Evolutionary conservation across 2,329 filamentous ascomycete genomes (phyloP).

Genomic region (Colletotrichum sp.): DNA sequence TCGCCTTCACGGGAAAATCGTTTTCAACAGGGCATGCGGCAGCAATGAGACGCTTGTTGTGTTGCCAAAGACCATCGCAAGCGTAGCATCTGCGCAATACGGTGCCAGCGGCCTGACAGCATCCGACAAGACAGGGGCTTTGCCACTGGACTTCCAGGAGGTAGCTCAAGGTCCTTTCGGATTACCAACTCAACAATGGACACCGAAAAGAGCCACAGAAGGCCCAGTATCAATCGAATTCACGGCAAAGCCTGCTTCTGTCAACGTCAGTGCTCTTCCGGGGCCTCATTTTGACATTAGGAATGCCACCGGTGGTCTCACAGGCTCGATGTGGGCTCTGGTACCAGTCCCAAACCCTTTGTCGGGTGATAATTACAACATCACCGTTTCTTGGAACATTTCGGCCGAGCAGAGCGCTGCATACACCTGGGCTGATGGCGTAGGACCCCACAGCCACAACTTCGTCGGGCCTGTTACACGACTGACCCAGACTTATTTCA

Average conservation of each 20-base stretch:
- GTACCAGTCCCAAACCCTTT: background rate
- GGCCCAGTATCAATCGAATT: background rate
- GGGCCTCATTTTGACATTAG: constrained; percentile 1
- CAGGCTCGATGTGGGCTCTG: background rate
- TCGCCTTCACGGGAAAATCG: background rate
- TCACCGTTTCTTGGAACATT: background rate
- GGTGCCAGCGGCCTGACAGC: background rate
- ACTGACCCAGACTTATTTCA: background rate
- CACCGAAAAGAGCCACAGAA: background rate
- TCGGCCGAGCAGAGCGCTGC: background rate
- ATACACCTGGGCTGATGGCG: background rate
- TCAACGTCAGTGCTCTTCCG: background rate
- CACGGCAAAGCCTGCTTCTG: background rate
- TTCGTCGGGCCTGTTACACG: background rate
- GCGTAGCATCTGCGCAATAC: background rate
- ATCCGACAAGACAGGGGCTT: background rate
- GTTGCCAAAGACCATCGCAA: background rate
- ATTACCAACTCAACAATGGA: background rate
- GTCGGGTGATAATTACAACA: background rate
- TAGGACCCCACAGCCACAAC: background rate
- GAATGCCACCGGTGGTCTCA: background rate
- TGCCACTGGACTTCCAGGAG: constrained; percentile 4
- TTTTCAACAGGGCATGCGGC: background rate
- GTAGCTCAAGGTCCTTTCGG: background rate
- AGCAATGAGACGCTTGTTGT: background rate